Base-by-base conservation (phyloP, 2,329 filamentous ascomycete species). In the Alternaria arborescens region DNA sequence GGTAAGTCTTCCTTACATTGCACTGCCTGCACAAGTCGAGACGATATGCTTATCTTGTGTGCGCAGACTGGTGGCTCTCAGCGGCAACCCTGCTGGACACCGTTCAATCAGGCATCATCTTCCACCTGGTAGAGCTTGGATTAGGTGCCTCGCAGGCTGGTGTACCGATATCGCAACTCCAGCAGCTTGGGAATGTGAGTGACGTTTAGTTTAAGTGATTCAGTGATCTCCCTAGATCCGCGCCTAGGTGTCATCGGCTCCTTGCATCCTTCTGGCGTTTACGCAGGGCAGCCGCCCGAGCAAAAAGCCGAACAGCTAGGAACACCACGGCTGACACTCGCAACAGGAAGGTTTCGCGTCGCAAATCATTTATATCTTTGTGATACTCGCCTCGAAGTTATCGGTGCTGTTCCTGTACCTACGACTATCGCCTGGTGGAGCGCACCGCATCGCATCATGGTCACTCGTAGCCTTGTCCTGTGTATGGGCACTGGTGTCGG, bases 311-410 rank as follows among this genome's bases (percentile, higher is more conserved):
- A 53, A 32, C 18, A 16, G 26, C 28, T 43, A n/a, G 30, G 24
- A 34, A 36, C 57, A 52, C 30, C 52, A 51, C 38, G 28, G 53
- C 64, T 72, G 53, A 72, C 66, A 44, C 11, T 46, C 40, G 6
- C 32, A 41, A 43, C 61, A 77, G 74, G 65, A 68, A 65, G 73
- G 71, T 22, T 71, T 77, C 38, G 71, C 65, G 3, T 65, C 72
- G 4, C 72, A 76, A 28, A 68, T 75, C n/a, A 61, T 77, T 14
- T 76, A 75, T 56, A 58, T 74, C 7, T 60, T 71, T 18, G 72
- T 72, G 4, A 42, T 77, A 34, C 61, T 72, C 18, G 61, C 71
- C 3, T 74, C 75, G 7, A 77, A 77, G 52, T 57, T 60, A 22
- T 73, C 72, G 1, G 67, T 75, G 2, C 41, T 76, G 5, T 65